phyloP scores from a whole-genome alignment of 768 basidiomycete genomes.

The Trametes coccinea region DNA sequence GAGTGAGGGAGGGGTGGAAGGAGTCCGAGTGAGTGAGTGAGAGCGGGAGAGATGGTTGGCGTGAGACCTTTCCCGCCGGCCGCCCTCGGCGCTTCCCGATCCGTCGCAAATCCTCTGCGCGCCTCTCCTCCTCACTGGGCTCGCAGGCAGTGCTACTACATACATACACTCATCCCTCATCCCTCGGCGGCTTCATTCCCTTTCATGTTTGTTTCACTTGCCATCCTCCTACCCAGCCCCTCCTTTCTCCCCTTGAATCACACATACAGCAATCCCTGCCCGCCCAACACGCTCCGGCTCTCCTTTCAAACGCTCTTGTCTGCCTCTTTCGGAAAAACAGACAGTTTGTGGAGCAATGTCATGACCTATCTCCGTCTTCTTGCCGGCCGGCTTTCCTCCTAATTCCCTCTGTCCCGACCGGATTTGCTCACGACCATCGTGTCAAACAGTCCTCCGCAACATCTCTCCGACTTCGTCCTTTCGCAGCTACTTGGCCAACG shows the following conservation, averaged over 20 bases:
- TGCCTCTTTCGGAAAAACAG: too few relatives aligned
- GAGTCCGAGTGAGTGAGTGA: background rate
- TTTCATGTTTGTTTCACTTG: too few relatives aligned
- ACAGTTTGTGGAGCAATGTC: background rate
- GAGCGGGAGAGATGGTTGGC: background rate
- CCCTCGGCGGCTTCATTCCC: background rate
- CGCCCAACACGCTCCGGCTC: too few relatives aligned
- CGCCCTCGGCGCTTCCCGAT: slow-evolving; percentile 10
- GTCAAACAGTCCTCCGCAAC: too few relatives aligned
- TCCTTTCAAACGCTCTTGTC: too few relatives aligned
- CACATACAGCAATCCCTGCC: too few relatives aligned
- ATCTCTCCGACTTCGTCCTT: too few relatives aligned
- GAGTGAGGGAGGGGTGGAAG: background rate
- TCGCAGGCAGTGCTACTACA: background rate
- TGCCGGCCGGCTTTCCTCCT: background rate
- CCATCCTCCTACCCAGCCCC: background rate
- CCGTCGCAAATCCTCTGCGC: background rate
- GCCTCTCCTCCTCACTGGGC: background rate
- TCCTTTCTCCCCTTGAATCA: too few relatives aligned
- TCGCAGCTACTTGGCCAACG: too few relatives aligned
- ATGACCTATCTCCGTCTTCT: background rate
- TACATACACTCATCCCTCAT: background rate
- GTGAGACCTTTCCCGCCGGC: slow-evolving; percentile 2
- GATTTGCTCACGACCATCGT: too few relatives aligned
- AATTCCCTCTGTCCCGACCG: background rate